Evolutionary conservation across 805 yeast species (phyloP).

Genomic region (Sungouiozyma intestinalis): DNA sequence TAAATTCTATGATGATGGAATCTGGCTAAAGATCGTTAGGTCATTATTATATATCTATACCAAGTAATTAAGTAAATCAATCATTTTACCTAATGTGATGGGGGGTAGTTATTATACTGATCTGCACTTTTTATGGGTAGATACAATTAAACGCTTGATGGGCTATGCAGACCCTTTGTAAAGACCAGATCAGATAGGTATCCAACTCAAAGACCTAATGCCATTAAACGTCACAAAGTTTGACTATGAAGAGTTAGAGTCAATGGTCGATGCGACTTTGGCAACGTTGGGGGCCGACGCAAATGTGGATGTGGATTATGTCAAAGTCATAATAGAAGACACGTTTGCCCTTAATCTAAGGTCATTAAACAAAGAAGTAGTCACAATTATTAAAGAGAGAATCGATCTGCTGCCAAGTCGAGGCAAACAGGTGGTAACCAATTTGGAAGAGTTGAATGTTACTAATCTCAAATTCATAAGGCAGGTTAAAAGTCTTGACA

Average conservation of each 20-base stretch:
- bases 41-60: slow-evolving; percentile 4
- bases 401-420: neutral
- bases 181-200: too few species aligned
- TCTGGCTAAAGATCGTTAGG: slow-evolving; percentile 5
- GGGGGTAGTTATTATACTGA: too few species aligned
- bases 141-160: too few species aligned
- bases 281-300: neutral
- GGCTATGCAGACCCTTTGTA: too few species aligned
- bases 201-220: too few species aligned
- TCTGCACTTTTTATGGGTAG: too few species aligned
- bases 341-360: slow-evolving; percentile 27
- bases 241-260: slow-evolving; percentile 1
- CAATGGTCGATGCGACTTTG: slow-evolving; percentile 4
- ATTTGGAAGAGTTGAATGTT: neutral
- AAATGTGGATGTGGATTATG: slow-evolving; percentile 3
- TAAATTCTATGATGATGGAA: slow-evolving; percentile 3
- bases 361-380: neutral
- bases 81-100: neutral
- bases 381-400: neutral
- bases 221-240: neutral
- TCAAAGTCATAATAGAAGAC: slow-evolving; percentile 65
- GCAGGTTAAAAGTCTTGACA: neutral
- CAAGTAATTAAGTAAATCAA: slow-evolving; percentile 1
- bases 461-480: neutral
- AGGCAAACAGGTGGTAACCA: neutral